phyloP scores from a whole-genome alignment of 441 rosid genomes.

The Populus hybrid region DNA sequence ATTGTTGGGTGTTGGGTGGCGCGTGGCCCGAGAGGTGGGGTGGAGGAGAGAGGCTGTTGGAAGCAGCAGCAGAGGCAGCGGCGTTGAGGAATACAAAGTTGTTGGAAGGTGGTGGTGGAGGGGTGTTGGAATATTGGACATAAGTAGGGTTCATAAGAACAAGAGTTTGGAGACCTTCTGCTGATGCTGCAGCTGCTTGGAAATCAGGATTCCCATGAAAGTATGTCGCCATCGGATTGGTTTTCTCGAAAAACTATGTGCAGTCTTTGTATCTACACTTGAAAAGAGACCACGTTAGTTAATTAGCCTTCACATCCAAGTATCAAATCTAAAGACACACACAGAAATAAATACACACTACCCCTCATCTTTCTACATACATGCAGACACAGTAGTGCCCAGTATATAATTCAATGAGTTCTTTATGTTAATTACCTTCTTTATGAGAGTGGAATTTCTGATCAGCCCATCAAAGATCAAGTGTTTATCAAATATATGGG shows the following conservation, averaged over 20 bases:
- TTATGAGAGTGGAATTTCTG: not conserved
- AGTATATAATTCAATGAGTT: not conserved
- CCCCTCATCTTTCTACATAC: not conserved
- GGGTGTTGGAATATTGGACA: slow-evolving; percentile 63
- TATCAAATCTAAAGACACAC: not conserved
- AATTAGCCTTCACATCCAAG: slow-evolving; percentile 15
- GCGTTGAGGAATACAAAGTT: slow-evolving; percentile 1
- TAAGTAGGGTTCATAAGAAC: slow-evolving; percentile 93
- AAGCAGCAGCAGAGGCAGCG: not conserved
- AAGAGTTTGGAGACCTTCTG: slow-evolving; percentile 84
- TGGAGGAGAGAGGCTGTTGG: not conserved
- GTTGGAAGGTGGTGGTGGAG: slow-evolving; percentile 29
- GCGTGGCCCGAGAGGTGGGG: slow-evolving; percentile 37
- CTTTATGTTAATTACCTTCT: not conserved
- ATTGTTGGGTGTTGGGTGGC: slow-evolving; percentile 60
- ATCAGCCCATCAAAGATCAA: not conserved
- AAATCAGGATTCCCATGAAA: slow-evolving; percentile 79
- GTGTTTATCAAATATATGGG: not conserved
- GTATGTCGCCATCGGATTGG: slow-evolving; percentile 68
- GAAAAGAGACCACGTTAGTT: slow-evolving; percentile 23
- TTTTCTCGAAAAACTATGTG: not conserved
- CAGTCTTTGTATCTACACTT: slow-evolving; percentile 21
- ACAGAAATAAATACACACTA: not conserved
- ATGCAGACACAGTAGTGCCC: not conserved
- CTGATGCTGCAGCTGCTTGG: slow-evolving; percentile 31